Percentiles rank a stretch among this genome's conserved stretches.
Conservation (phyloP, 768 basidiomycete species). For the Leucocoprinus birnbaumii region DNA sequence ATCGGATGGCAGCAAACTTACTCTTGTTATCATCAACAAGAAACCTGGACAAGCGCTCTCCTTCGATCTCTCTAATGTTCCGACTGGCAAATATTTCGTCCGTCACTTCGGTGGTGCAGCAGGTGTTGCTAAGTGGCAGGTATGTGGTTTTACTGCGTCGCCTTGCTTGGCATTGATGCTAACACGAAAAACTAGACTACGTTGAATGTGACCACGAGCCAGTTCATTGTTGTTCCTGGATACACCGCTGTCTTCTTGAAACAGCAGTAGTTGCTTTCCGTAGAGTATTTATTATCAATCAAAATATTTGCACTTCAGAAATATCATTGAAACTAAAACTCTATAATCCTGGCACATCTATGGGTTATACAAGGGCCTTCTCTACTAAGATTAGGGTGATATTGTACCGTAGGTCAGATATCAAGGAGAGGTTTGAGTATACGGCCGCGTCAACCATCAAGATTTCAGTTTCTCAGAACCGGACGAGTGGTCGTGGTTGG, state of each 20-base stretch:
- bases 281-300: too few species aligned
- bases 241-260: conserved; percentile 28
- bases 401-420: too few species aligned
- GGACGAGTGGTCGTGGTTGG: background rate
- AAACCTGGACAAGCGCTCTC: conserved; percentile 36
- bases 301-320: too few species aligned
- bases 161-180: background rate
- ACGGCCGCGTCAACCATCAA: too few species aligned
- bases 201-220: conserved; percentile 22
- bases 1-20: conserved; percentile 35
- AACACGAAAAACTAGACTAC: conserved; percentile 20
- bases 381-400: too few species aligned
- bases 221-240: conserved; percentile 31
- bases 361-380: too few species aligned
- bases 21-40: conserved; percentile 52
- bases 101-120: conserved; percentile 56
- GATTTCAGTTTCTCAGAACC: too few species aligned
- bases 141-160: conserved; percentile 18
- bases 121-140: conserved; percentile 55
- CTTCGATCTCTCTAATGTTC: conserved; percentile 40
- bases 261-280: too few species aligned
- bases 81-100: conserved; percentile 45
- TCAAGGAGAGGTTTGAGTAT: too few species aligned
- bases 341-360: too few species aligned
- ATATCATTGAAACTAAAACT: too few species aligned